phyloP scores from a whole-genome alignment of 805 yeast genomes.

The Wickerhamomyces subpelliculosus region DNA sequence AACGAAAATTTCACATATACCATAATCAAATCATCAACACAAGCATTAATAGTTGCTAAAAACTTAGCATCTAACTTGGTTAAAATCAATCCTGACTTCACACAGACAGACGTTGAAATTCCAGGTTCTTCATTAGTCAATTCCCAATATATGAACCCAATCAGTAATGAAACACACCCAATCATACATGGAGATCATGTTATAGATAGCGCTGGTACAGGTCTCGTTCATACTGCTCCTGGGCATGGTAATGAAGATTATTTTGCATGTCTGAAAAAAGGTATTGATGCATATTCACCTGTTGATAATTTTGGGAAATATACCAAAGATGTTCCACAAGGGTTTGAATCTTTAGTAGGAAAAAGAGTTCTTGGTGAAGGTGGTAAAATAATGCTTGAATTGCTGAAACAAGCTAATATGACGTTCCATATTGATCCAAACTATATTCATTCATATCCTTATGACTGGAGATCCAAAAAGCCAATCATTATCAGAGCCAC shows the following conservation, averaged over 20 bases:
- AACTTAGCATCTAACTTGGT: slow-evolving; percentile 37
- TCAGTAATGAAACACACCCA: slow-evolving; percentile 42
- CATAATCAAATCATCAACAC: slow-evolving; percentile 33
- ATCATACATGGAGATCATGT: slow-evolving; percentile 79
- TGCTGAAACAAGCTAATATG: slow-evolving; percentile 37
- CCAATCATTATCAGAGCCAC: slow-evolving; percentile 95
- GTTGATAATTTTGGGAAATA: slow-evolving; percentile 74
- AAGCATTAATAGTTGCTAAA: slow-evolving; percentile 49
- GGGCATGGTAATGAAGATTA: slow-evolving; percentile 97
- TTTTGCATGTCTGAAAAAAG: slow-evolving; percentile 51
- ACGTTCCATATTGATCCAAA: slow-evolving; percentile 39
- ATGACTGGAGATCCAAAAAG: slow-evolving; percentile 94
- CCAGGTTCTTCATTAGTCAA: slow-evolving; percentile 36
- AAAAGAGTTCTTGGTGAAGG: slow-evolving; percentile 59
- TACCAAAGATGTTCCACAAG: slow-evolving; percentile 41
- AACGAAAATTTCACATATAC: slow-evolving; percentile 55
- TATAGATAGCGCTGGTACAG: slow-evolving; percentile 78
- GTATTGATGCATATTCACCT: slow-evolving; percentile 61
- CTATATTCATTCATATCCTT: slow-evolving; percentile 83
- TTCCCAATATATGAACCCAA: slow-evolving; percentile 49
- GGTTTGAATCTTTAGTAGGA: slow-evolving; percentile 43
- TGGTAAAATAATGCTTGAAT: slow-evolving; percentile 35
- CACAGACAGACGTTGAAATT: slow-evolving; percentile 22
- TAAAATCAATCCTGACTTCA: slow-evolving; percentile 21
- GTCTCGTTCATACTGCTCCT: slow-evolving; percentile 94